A percentile compares a stretch with the other conserved stretches of the same genome.
Evolutionary conservation across 352 stramenopile genomes (phyloP).

Genomic region (Phytophthora rubi): DNA sequence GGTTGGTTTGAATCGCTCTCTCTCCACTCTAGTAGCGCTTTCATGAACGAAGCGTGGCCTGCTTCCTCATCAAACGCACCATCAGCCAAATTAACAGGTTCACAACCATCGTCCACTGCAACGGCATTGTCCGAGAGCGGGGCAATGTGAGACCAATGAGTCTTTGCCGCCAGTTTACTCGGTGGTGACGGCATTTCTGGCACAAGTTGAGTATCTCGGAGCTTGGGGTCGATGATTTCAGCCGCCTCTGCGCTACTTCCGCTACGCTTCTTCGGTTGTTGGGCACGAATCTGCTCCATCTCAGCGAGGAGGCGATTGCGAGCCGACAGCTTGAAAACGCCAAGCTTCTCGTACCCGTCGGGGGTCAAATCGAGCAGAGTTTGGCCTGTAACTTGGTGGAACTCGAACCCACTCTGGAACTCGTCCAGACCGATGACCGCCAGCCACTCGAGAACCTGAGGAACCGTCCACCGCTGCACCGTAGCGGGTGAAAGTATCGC

Average conservation of each 20-base stretch:
- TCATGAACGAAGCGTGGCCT: slow-evolving; percentile 81
- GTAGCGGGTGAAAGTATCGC: slow-evolving; percentile 44
- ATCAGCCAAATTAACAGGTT: slow-evolving; percentile 77
- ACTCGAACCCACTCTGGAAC: slow-evolving; percentile 75
- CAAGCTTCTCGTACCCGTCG: slow-evolving; percentile 57
- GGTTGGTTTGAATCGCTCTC: slow-evolving; percentile 37
- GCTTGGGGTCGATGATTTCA: slow-evolving; percentile 70
- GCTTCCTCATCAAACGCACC: slow-evolving; percentile 78
- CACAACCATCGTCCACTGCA: slow-evolving; percentile 24
- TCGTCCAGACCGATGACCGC: slow-evolving; percentile 62
- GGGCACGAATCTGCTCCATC: slow-evolving; percentile 55
- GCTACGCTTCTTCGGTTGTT: slow-evolving; percentile 18
- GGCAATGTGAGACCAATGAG: slow-evolving; percentile 78
- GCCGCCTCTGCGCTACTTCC: neutral
- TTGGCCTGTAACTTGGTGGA: slow-evolving; percentile 72
- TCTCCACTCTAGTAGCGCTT: slow-evolving; percentile 80
- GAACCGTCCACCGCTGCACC: slow-evolving; percentile 56
- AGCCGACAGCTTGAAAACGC: slow-evolving; percentile 58
- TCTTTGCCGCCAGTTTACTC: slow-evolving; percentile 30
- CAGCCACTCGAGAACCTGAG: slow-evolving; percentile 76
- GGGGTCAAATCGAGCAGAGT: slow-evolving; percentile 52
- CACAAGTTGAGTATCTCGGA: slow-evolving; percentile 42
- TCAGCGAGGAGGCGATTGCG: slow-evolving; percentile 66
- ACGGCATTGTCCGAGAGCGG: slow-evolving; percentile 52
- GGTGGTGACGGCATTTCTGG: slow-evolving; percentile 38